These are phyloP conservation scores for Draba incana DNA, from an alignment of 345 rosid genomes.

Conservation along the genomic window DNA sequence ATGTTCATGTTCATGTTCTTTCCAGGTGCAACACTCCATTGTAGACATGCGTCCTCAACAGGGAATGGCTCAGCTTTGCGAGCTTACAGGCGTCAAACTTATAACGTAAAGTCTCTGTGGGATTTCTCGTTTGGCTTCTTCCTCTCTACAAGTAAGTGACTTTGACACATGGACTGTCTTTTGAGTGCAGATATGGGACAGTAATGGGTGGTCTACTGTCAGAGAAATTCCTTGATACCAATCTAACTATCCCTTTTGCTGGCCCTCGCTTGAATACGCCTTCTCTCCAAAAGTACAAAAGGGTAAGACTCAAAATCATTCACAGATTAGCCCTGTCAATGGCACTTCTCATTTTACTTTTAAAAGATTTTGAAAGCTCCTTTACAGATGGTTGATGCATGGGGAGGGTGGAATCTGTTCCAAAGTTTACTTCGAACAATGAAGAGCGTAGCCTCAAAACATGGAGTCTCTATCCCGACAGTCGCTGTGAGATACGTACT, in stretches of 20 bases:
- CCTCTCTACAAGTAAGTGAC: neutral
- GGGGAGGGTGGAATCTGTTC: slow-evolving; percentile 97
- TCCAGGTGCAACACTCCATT: slow-evolving; percentile 91
- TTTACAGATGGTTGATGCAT: slow-evolving; percentile 89
- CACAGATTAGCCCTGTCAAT: neutral
- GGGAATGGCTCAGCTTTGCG: slow-evolving; percentile 94
- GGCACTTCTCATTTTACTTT: slow-evolving; percentile 8
- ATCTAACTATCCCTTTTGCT: slow-evolving; percentile 81
- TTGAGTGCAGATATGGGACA: slow-evolving; percentile 76
- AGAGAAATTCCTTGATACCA: slow-evolving; percentile 89
- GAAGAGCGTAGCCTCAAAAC: slow-evolving; percentile 69
- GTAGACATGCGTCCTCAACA: slow-evolving; percentile 98
- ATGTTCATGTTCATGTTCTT: slow-evolving; percentile 25
- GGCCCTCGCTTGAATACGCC: slow-evolving; percentile 86
- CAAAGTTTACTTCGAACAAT: slow-evolving; percentile 76
- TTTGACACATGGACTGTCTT: slow-evolving; percentile 20
- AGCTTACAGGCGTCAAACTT: slow-evolving; percentile 88
- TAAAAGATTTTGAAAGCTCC: neutral
- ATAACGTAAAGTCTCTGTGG: slow-evolving; percentile 60
- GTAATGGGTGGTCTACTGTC: slow-evolving; percentile 96
- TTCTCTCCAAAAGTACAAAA: slow-evolving; percentile 92
- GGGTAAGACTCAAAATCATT: slow-evolving; percentile 49
- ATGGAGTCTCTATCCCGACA: slow-evolving; percentile 82
- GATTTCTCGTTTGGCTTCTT: slow-evolving; percentile 8
- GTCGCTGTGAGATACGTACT: slow-evolving; percentile 87